phyloP scores from a whole-genome alignment of 371 early-diverging fungal species.

The Rhizopus stolonifer region DNA sequence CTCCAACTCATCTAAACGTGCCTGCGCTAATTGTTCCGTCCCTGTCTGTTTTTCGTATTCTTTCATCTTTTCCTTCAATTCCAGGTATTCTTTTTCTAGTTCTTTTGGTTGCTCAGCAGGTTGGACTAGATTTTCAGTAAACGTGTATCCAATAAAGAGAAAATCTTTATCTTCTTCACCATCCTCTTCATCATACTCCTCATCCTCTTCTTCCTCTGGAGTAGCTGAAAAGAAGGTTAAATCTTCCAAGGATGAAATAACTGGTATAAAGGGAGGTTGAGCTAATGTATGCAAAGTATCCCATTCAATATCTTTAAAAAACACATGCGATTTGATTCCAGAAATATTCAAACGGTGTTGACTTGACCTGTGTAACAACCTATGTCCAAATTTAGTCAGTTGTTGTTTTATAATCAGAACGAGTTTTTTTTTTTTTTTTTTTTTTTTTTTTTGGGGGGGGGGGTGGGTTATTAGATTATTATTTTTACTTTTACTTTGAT shows the following conservation, averaged over 20 bases:
- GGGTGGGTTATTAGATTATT: too few relatives aligned
- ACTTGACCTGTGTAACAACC: slow-evolving; percentile 75
- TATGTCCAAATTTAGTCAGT: slow-evolving; percentile 21
- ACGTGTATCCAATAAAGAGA: slow-evolving; percentile 87
- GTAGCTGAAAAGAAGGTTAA: slow-evolving; percentile 82
- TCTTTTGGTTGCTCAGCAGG: not conserved
- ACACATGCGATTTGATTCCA: slow-evolving; percentile 81
- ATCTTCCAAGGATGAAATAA: slow-evolving; percentile 78
- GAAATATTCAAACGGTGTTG: slow-evolving; percentile 68
- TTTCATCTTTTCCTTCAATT: not conserved
- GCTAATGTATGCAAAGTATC: slow-evolving; percentile 41
- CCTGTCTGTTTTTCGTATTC: too few relatives aligned
- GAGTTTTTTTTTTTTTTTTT: not conserved
- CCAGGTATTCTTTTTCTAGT: too few relatives aligned
- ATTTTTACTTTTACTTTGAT: slow-evolving; percentile 45
- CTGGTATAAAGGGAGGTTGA: slow-evolving; percentile 81
- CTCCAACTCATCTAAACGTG: too few relatives aligned
- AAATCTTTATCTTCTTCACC: slow-evolving; percentile 63
- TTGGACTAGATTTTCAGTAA: slow-evolving; percentile 20
- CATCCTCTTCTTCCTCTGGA: slow-evolving; percentile 53
- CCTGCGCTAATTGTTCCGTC: too few relatives aligned
- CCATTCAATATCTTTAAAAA: slow-evolving; percentile 85
- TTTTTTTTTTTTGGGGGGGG: not conserved
- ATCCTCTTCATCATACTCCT: slow-evolving; percentile 31
- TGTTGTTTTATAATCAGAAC: not conserved